Percentiles rank a stretch among this genome's conserved stretches.
Evolutionary conservation across 768 basidiomycete species (phyloP).

Genomic region (Rickenella mellea): DNA sequence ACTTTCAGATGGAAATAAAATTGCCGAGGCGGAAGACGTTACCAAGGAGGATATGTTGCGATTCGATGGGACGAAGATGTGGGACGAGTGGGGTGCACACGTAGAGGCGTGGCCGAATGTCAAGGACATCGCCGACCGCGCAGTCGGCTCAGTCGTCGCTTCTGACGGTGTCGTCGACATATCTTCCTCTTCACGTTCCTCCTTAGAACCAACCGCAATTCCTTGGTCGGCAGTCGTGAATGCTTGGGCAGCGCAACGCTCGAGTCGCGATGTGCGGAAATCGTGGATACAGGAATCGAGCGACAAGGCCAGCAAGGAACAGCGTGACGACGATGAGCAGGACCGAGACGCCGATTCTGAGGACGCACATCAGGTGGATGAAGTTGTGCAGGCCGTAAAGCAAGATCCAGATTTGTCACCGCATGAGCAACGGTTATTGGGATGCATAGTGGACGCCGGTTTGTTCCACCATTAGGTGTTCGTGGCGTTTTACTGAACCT

Average conservation of each 20-base stretch:
- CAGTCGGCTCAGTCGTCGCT: slow-evolving; percentile 55
- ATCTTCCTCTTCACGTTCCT: slow-evolving; percentile 24
- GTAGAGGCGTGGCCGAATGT: slow-evolving; percentile 65
- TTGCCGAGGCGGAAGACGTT: slow-evolving; percentile 5
- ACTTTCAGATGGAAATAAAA: slow-evolving; percentile 1
- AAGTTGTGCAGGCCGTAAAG: slow-evolving; percentile 68
- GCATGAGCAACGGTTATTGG: slow-evolving; percentile 74
- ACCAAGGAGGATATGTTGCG: slow-evolving; percentile 10
- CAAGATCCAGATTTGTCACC: slow-evolving; percentile 65
- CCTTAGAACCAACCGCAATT: slow-evolving; percentile 48
- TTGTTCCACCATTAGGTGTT: slow-evolving; percentile 15
- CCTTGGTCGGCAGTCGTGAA: slow-evolving; percentile 58
- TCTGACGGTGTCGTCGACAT: neutral
- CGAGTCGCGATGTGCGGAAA: slow-evolving; percentile 42
- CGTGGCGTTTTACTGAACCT: slow-evolving; percentile 8
- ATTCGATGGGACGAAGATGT: slow-evolving; percentile 26
- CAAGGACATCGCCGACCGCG: slow-evolving; percentile 65
- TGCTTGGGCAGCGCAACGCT: slow-evolving; percentile 55
- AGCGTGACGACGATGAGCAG: slow-evolving; percentile 21
- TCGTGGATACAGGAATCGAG: slow-evolving; percentile 50
- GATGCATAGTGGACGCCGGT: slow-evolving; percentile 83
- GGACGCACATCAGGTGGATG: slow-evolving; percentile 32
- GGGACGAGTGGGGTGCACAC: slow-evolving; percentile 60
- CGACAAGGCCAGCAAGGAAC: slow-evolving; percentile 22
- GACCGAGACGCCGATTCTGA: slow-evolving; percentile 31